Conservation (phyloP, 768 basidiomycete genomes). For the Boletus coccyginus region DNA sequence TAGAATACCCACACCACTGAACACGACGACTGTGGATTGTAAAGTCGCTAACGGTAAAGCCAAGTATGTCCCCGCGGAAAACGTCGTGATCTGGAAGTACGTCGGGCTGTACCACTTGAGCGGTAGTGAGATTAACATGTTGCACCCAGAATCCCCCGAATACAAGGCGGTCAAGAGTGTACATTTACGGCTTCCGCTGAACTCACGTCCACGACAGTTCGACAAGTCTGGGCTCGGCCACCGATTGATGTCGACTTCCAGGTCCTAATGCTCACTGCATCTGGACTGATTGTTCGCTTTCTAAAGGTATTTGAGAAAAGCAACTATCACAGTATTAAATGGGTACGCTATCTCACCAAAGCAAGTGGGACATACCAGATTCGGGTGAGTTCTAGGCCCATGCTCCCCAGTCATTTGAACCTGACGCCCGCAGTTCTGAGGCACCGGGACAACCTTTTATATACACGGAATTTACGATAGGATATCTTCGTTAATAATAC, state of each 20-base stretch:
- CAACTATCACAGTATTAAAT: constrained; percentile 92
- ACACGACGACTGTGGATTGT: constrained; percentile 89
- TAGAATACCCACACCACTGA: constrained; percentile 94
- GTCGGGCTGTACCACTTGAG: constrained; percentile 32
- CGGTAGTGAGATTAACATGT: not conserved
- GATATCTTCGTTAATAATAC: constrained; percentile 24
- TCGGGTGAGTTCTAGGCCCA: constrained; percentile 56
- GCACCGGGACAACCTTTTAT: constrained; percentile 10
- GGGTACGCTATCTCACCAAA: constrained; percentile 94
- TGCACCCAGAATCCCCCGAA: constrained; percentile 73
- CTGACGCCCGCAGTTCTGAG: constrained; percentile 27
- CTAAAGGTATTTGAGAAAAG: constrained; percentile 97
- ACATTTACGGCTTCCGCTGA: constrained; percentile 81
- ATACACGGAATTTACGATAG: constrained; percentile 26
- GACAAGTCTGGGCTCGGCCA: constrained; percentile 96
- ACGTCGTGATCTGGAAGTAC: constrained; percentile 97
- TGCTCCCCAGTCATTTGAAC: not conserved
- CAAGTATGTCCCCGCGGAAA: constrained; percentile 95
- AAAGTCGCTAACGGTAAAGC: constrained; percentile 93
- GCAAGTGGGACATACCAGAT: constrained; percentile 94
- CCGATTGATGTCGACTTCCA: constrained; percentile 99
- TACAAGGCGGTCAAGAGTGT: constrained; percentile 91
- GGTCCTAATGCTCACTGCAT: constrained; percentile 98
- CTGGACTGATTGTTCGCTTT: constrained; percentile 94
- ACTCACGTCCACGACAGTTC: constrained; percentile 83